Evolutionary conservation across 2,329 filamentous ascomycete genomes (phyloP).

Genomic region (Paraphaeosphaeria sporulosa): DNA sequence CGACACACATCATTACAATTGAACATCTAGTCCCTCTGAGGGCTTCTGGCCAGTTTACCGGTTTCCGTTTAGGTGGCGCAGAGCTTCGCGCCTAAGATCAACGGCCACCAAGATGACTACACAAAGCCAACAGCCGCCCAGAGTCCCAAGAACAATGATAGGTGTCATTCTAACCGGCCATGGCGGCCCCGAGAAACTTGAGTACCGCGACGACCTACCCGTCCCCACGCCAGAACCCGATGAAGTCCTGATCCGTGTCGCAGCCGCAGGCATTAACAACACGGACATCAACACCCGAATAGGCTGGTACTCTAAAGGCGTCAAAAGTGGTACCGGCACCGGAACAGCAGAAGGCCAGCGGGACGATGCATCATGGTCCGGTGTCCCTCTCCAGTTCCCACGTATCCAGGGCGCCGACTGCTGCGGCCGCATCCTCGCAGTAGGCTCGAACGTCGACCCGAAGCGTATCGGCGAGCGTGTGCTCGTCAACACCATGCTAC

Average conservation of each 20-base stretch:
- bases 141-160: slow-evolving; percentile 15
- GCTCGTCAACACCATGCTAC: slow-evolving; percentile 14
- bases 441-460: slow-evolving; percentile 5
- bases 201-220: slow-evolving; percentile 14
- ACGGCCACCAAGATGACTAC: background rate
- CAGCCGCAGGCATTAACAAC: slow-evolving; percentile 21
- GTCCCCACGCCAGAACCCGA: slow-evolving; percentile 2
- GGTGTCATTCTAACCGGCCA: slow-evolving; percentile 18
- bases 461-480: slow-evolving; percentile 18
- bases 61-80: background rate
- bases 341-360: background rate
- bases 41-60: background rate
- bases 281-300: slow-evolving; percentile 25
- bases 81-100: background rate
- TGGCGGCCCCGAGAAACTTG: slow-evolving; percentile 19
- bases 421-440: slow-evolving; percentile 17
- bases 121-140: background rate
- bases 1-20: no score
- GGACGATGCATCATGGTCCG: slow-evolving; percentile 19
- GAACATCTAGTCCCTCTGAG: no score
- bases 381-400: slow-evolving; percentile 16
- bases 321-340: slow-evolving; percentile 10
- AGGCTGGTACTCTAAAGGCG: slow-evolving; percentile 22
- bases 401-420: slow-evolving; percentile 24
- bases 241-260: slow-evolving; percentile 20